Evolutionary conservation across 2,329 filamentous ascomycete species (phyloP), one percentile per base, ranked within the genome.

Genomic region (Dactylella cylindrospora): DNA sequence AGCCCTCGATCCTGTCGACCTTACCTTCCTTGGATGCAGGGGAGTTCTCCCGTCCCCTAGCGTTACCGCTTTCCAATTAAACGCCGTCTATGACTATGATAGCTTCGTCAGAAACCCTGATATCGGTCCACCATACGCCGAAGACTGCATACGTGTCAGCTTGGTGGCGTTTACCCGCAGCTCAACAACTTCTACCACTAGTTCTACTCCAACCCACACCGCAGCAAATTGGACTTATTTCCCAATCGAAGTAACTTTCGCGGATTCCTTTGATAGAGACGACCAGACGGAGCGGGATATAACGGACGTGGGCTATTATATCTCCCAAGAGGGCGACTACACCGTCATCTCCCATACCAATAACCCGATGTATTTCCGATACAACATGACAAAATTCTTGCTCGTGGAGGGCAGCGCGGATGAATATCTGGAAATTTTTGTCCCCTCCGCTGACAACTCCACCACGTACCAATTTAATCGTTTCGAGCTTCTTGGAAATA

Each of bases 141-240:
- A 19, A 2, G 32, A 31, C 17, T 60, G 54, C 22, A 31, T 33
- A n/a, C 32, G 32, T 3, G 28, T 52, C 17, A 32, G 26, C 25
- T 29, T 60, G 4, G 13, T 50, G 9, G 28, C 25, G 1, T 15
- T 41, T 25, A 47, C 52, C 5, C 28, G 32, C 3, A 22, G 39
- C n/a, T 31, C 22, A 1, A 29, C n/a, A 12, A 10, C 23, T 19
- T 38, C 20, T 28, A 7, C 33, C 12, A 45, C 45, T 13, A 22
- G 38, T 7, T 41, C 50, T 2, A 22, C 25, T 7, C 40, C 32
- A 2, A 36, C 45, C 3, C 51, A 26, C 17, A 23, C 20, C 17
- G n/a, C n/a, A n/a, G n/a, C n/a, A n/a, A n/a, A n/a, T n/a, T 36
- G 35, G 52, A 45, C 23, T n/a, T 46, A 31, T 0, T 60, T 60